Base-by-base conservation (phyloP, 257 asterid species). In the Capsicum chinense region DNA sequence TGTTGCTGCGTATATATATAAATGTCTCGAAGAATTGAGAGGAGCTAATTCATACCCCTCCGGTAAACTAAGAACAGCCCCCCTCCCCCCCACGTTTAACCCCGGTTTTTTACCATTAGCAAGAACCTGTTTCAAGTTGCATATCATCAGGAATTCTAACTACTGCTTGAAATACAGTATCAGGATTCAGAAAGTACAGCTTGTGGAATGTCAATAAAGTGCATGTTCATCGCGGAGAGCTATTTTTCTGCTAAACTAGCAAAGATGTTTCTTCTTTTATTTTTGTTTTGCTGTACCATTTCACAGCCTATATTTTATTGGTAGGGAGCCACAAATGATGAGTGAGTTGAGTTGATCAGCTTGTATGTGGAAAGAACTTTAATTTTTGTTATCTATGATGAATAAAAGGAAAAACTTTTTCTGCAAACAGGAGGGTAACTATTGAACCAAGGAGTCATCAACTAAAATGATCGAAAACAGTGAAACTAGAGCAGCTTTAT, bases 301-400 rank as follows among this genome's bases (percentile, higher is more conserved):
- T 73, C 81, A 79, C 83, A 62, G 86, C 90, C 89, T 66, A 79
- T 48, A 37, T 19, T 74, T 84, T 56, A 62, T 11, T 35, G 13
- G 69, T 85, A 82, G 83, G 58, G 44, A 39, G 5, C 44, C 44
- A 39, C 44, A 39, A 39, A 39, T 39, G 44, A 81, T 64, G 88
- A 42, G 35, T 62, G 80, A 85, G 86, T 67, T 79, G 58, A 58
- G 86, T 67, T 79, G 58, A 58, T 35, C 47, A 67, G 85, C 79
- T 82, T 63, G 83, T 3, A 47, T 67, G 71, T 64, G 13, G 14
- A 33, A 33, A 26, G 47, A 66, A 66, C 47, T 11, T 66, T 33
- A 11, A 37, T 71, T 9, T 3, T 48, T 0, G 59, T 19, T 47
- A 73, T 11, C 39, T n/a, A 73, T 47, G 39, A 73, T 73, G 58